Evolutionary conservation across 768 basidiomycete species (phyloP).

Genomic region (Pleurotus ostreatus): DNA sequence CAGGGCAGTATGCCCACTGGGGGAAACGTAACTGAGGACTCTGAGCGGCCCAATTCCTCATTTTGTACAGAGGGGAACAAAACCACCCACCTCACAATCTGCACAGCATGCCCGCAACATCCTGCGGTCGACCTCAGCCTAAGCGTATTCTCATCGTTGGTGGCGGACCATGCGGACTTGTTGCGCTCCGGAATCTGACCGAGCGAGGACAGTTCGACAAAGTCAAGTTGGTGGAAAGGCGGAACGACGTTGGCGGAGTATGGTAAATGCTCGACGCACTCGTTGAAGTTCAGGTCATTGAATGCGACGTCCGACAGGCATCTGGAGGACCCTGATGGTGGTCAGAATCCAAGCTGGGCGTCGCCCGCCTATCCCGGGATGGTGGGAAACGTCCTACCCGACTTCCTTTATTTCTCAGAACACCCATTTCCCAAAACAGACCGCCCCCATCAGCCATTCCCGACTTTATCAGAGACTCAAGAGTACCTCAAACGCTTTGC

Average conservation of each 20-base stretch:
- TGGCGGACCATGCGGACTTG: conserved; percentile 44
- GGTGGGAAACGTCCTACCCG: conserved; percentile 48
- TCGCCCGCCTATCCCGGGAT: conserved; percentile 45
- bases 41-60: too few species aligned
- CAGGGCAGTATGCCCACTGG: too few species aligned
- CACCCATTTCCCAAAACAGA: conserved; percentile 30
- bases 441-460: conserved; percentile 33
- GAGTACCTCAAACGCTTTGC: conserved; percentile 33
- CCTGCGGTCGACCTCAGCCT: conserved; percentile 12
- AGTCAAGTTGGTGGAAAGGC: conserved; percentile 43
- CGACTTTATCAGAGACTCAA: conserved; percentile 33
- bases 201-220: conserved; percentile 35
- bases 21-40: too few species aligned
- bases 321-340: conserved; percentile 19
- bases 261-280: conserved; percentile 29
- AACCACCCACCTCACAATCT: too few species aligned
- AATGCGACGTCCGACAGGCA: conserved; percentile 20
- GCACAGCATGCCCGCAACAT: too few species aligned
- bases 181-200: conserved; percentile 44
- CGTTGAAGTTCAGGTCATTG: neutral
- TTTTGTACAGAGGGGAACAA: too few species aligned
- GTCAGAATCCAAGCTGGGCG: conserved; percentile 31
- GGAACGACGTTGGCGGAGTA: conserved; percentile 46
- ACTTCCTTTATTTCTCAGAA: conserved; percentile 35
- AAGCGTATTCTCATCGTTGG: conserved; percentile 39